A percentile compares a stretch with the other conserved stretches of the same genome.
These are phyloP conservation scores for Apiospora aurea DNA, from an alignment of 2,329 filamentous ascomycete genomes.

Conservation along the genomic window DNA sequence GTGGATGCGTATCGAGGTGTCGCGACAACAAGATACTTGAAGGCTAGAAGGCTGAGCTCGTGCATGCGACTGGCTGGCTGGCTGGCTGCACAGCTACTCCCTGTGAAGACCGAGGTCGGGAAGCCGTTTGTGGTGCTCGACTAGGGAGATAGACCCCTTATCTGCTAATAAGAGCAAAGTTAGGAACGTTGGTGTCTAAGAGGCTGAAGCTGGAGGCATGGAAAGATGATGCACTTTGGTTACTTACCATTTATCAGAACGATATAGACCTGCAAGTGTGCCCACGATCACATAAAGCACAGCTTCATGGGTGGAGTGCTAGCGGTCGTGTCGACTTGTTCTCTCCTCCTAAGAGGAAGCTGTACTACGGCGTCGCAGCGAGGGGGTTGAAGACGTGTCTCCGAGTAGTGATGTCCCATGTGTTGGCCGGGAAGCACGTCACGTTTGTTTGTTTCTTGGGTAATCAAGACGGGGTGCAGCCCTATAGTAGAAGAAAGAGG, in stretches of 20 bases:
- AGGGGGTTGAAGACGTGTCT: not conserved
- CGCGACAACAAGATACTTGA: not conserved
- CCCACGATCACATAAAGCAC: not conserved
- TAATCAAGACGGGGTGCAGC: constrained; percentile 2
- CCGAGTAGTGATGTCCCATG: not conserved
- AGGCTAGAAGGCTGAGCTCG: not conserved
- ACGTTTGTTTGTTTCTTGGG: not conserved
- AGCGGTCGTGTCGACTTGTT: not conserved
- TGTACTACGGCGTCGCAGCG: not conserved
- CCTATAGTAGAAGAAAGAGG: constrained; percentile 2
- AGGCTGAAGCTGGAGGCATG: not conserved
- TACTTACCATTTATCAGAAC: constrained; percentile 1
- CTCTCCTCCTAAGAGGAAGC: not conserved
- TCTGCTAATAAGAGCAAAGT: not conserved
- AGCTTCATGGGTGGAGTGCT: not conserved
- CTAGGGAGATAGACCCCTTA: not conserved
- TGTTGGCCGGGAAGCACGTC: not conserved
- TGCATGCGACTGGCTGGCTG: not conserved
- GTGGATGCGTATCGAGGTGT: constrained; percentile 13
- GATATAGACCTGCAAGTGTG: not conserved
- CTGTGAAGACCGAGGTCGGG: not conserved
- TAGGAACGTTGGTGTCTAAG: not conserved
- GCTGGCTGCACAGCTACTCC: not conserved
- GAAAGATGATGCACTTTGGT: not conserved
- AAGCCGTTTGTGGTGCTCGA: not conserved